Conservation (phyloP, 2,329 filamentous ascomycete genomes). For the Camptophora hylomeconis region DNA sequence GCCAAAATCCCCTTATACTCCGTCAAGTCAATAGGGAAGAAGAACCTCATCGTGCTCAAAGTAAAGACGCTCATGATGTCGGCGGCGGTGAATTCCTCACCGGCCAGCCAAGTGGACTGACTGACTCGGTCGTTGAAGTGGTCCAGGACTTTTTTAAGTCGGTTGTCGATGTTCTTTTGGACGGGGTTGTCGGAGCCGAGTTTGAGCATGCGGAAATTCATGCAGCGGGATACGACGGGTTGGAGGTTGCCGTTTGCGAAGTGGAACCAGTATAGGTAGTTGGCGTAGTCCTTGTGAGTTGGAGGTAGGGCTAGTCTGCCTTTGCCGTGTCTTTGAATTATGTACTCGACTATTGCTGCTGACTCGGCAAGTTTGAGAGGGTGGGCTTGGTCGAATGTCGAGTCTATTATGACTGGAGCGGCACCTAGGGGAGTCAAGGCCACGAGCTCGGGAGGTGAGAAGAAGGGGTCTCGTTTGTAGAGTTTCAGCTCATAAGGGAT, state of each 20-base stretch:
- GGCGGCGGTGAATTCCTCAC: slow-evolving; percentile 48
- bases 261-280: slow-evolving; percentile 55
- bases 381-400: slow-evolving; percentile 2
- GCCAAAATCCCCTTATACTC: slow-evolving; percentile 31
- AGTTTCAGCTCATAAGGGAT: slow-evolving; percentile 39
- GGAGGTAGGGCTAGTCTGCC: slow-evolving; percentile 37
- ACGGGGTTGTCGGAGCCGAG: slow-evolving; percentile 18
- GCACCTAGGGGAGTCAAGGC: slow-evolving; percentile 38
- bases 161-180: slow-evolving; percentile 21
- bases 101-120: slow-evolving; percentile 44
- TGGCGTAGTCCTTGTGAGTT: slow-evolving; percentile 37
- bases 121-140: slow-evolving; percentile 38
- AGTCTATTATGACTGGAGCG: slow-evolving; percentile 48
- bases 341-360: slow-evolving; percentile 49
- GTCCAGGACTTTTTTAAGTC: slow-evolving; percentile 27
- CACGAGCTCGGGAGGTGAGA: slow-evolving; percentile 28
- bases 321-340: slow-evolving; percentile 39
- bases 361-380: slow-evolving; percentile 44
- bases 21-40: slow-evolving; percentile 30
- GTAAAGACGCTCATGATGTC: slow-evolving; percentile 52
- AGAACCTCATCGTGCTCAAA: slow-evolving; percentile 48
- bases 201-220: slow-evolving; percentile 27
- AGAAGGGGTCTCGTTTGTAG: slow-evolving; percentile 34
- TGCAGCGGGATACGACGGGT: slow-evolving; percentile 25
- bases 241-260: slow-evolving; percentile 38